phyloP scores from a whole-genome alignment of 1,284 basidiomycete genomes.

The Ceratobasidium sp. region DNA sequence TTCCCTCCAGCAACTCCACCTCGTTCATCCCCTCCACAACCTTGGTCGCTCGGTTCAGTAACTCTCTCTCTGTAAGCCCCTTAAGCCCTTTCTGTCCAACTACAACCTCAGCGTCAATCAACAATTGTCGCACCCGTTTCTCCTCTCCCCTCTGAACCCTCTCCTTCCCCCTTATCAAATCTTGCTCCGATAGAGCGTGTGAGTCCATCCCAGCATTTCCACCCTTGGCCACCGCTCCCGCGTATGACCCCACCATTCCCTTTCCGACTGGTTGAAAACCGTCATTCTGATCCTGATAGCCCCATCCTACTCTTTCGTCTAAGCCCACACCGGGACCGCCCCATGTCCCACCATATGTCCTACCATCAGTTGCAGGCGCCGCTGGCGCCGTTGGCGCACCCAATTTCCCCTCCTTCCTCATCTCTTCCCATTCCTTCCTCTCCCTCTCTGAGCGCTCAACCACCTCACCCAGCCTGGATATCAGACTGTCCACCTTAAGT shows the following conservation, averaged over 20 bases:
- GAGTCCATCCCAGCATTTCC: no score
- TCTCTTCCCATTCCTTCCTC: not conserved
- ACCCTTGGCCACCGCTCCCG: no score
- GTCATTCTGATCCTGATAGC: no score
- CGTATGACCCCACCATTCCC: no score
- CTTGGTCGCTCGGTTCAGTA: not conserved
- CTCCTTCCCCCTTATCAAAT: not conserved
- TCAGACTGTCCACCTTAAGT: not conserved
- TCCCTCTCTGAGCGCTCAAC: not conserved
- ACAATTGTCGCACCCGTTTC: not conserved
- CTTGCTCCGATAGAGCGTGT: no score
- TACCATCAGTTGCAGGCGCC: not conserved
- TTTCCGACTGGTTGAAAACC: no score
- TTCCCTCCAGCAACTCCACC: not conserved
- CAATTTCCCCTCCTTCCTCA: no score
- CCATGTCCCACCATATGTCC: not conserved
- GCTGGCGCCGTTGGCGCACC: no score
- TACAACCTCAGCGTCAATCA: not conserved
- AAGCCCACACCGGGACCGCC: no score
- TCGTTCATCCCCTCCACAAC: not conserved
- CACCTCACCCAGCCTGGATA: not conserved
- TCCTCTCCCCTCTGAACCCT: slow-evolving; percentile 7
- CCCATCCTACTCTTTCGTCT: no score
- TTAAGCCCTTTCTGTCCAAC: not conserved
- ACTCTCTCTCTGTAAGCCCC: not conserved